A percentile compares a stretch with the other conserved stretches of the same genome.
Evolutionary conservation across 1,284 basidiomycete species (phyloP).

Genomic region (Coniferiporia weirii): DNA sequence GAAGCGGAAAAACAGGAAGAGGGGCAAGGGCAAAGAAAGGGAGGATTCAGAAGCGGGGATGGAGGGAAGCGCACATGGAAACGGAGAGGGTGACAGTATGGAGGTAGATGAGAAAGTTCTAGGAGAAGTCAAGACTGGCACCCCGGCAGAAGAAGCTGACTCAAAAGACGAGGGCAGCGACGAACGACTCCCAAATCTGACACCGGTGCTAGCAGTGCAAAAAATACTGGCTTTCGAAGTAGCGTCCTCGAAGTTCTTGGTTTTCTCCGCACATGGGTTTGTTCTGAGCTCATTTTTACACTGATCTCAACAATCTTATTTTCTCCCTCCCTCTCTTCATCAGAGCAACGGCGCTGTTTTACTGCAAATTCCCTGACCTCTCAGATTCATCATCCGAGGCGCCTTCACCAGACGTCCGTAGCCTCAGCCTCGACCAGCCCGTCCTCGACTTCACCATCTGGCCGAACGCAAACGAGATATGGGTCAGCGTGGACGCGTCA

Average conservation of each 20-base stretch:
- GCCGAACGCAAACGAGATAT: conserved; percentile 22
- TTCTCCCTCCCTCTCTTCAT: background rate
- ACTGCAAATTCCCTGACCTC: conserved; percentile 33
- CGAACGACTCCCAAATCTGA: conserved; percentile 19
- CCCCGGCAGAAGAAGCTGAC: conserved; percentile 20
- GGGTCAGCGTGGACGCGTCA: conserved; percentile 9
- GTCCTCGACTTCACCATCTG: conserved; percentile 53
- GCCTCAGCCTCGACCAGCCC: conserved; percentile 50
- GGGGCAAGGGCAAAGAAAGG: conserved; percentile 29
- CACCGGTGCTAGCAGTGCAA: conserved; percentile 47
- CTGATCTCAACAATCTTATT: background rate
- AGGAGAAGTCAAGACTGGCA: conserved; percentile 20
- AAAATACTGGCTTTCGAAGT: conserved; percentile 38
- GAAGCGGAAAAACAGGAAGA: conserved; percentile 26
- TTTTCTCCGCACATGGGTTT: conserved; percentile 70
- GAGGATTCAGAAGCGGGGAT: conserved; percentile 20
- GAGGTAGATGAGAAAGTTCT: conserved; percentile 22
- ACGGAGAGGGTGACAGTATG: conserved; percentile 20
- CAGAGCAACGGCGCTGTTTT: conserved; percentile 68
- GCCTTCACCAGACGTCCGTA: conserved; percentile 29
- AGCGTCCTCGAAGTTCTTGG: conserved; percentile 34
- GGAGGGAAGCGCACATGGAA: conserved; percentile 16
- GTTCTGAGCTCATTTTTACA: conserved; percentile 20
- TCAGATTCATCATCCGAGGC: conserved; percentile 20
- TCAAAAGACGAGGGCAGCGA: conserved; percentile 9